Base-by-base conservation (phyloP, 2,329 filamentous ascomycete species). In the Colletotrichum tropicale region DNA sequence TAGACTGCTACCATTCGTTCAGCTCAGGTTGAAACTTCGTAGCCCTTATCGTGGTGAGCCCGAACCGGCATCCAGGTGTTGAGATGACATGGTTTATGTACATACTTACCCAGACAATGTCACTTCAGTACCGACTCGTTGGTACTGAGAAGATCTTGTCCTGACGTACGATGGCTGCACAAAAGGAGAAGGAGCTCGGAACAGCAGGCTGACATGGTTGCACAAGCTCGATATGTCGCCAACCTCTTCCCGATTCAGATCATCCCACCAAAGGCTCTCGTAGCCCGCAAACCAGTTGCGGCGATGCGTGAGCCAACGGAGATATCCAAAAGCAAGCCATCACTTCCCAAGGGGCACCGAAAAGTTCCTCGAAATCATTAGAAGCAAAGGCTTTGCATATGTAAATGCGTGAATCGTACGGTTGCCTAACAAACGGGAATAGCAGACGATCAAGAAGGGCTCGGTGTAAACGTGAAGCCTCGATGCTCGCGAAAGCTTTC, bases 261-360 rank as follows among this genome's bases (percentile, higher is more conserved):
- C 24, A 8, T 58, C 9, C 15, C 8, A 9, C 26, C 21, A 28
- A 30, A 60, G 66, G 26, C 32, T 58, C 58, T 65, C 58, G 71
- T 58, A 65, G 58, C 32, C 58, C 58, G 16, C 66, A 65, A 73
- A 28, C 48, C 18, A 32, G 28, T 70, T 60, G 67, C 67, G 24
- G 60, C 21, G 28, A 36, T 71, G 61, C 58, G 70, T 52, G 60
- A 66, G 67, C 58, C 61, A 52, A 52, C n/a, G n/a, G 6, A 52
- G 43, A 13, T 0, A 52, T 52, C 43, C 38, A n/a, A 10, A 48
- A 7, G 38, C 3, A 48, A 1, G 38, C 3, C 38, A 48, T 10
- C 0, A 12, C 18, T 48, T 48, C 38, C 18, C 38, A 0, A 12
- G 38, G 1, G 2, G 0, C 38, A 48, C 16, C 5, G 1, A 48